A percentile compares a stretch with the other conserved stretches of the same genome.
Conservation (phyloP, 805 yeast species). For the Clavispora vitiphila region DNA sequence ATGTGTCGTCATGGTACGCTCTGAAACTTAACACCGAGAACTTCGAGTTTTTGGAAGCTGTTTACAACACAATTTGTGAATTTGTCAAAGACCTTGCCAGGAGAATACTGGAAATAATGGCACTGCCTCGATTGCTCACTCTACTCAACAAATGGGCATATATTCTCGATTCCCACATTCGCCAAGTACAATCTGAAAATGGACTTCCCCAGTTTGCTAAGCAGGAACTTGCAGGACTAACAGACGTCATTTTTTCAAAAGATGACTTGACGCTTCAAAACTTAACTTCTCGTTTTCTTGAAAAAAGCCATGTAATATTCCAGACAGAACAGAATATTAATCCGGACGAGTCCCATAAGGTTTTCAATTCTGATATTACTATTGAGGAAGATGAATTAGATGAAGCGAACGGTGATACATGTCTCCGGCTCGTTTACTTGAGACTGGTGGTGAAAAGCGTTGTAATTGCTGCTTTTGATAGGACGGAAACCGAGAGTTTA, state of each 20-base stretch:
- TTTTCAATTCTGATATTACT: neutral
- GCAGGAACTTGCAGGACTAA: neutral
- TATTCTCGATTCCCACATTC: slow-evolving; percentile 9
- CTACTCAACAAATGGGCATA: slow-evolving; percentile 20
- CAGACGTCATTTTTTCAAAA: neutral
- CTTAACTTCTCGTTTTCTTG: neutral
- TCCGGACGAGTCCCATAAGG: neutral
- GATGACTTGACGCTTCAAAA: neutral
- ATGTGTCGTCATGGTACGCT: slow-evolving; percentile 16
- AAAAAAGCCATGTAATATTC: slow-evolving; percentile 11
- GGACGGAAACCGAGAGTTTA: neutral
- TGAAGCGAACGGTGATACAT: neutral
- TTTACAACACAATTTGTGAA: slow-evolving; percentile 11
- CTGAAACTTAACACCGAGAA: slow-evolving; percentile 15
- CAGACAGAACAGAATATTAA: neutral
- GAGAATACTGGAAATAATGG: slow-evolving; percentile 8
- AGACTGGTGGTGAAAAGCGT: slow-evolving; percentile 6
- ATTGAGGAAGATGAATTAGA: neutral
- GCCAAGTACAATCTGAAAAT: slow-evolving; percentile 2
- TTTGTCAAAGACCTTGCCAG: slow-evolving; percentile 10
- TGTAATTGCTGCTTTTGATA: neutral
- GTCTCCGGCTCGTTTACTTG: slow-evolving; percentile 1
- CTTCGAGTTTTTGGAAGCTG: slow-evolving; percentile 9
- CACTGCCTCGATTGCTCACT: slow-evolving; percentile 13
- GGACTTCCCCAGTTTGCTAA: slow-evolving; percentile 4